Evolutionary conservation across 1,284 basidiomycete species (phyloP), one percentile per base, ranked within the genome.

Genomic region (Austroboletus novae-zelandiae): DNA sequence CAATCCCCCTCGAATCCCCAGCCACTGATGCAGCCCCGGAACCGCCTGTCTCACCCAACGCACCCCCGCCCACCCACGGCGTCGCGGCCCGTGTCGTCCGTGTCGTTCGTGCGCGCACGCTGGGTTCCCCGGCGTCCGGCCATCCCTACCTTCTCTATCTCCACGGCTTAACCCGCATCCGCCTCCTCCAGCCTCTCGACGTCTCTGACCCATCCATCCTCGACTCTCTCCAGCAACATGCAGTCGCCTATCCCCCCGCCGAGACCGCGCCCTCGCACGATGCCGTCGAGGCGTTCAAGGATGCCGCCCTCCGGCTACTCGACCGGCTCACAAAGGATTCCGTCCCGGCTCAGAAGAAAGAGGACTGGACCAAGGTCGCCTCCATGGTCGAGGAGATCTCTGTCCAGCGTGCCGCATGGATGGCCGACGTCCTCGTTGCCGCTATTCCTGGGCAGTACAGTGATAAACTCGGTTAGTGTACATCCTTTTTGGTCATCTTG

Each of bases 381-480:
- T 71, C 70, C 23, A 82, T 89, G 64, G 66, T 81, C 13, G 84
- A 87, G 53, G 85, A 87, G 32, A 76, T 83, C 10, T 74, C 80
- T 0, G 76, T 79, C 53, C 74, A 79, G 9, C 71, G 80, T 25
- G 78, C 83, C 0, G 75, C 80, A 9, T 86, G 83, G 80, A 81
- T 89, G 74, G 85, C 85, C 0, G 89, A 91, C 60, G 78, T 88
- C 9, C 74, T 91, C 36, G 75, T 89, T 18, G 76, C 81, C 8
- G 80, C 76, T 20, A 71, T 88, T 34, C 79, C 79, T 44, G 75
- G 75, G 4, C 84, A 86, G 50, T 85, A 86, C 58, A 69, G 69
- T 4, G 88, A 91, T 62, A 86, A 83, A 64, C 74, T 90, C 8
- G 81, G 87, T 88, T 57, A 60, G 81, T 71, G 9, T 3, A 9